These are phyloP conservation scores for Nadsonia commutata DNA, from an alignment of 1,139 yeast genomes.

Conservation along the genomic window DNA sequence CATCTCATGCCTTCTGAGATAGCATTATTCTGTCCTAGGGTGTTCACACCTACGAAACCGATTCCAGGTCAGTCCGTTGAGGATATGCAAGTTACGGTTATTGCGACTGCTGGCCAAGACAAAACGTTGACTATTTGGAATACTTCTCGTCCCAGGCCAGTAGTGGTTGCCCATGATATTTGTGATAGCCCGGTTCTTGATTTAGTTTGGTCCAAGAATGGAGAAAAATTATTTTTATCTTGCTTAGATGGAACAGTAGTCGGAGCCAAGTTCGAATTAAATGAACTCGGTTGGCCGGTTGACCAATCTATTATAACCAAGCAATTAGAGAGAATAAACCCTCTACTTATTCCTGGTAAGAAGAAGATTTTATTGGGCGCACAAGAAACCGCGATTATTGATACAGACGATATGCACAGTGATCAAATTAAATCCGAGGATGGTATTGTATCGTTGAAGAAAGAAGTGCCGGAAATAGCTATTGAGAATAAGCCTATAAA, in stretches of 20 bases:
- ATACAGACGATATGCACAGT: neutral
- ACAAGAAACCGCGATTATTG: neutral
- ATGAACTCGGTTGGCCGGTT: constrained; percentile 63
- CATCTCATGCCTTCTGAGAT: constrained; percentile 97
- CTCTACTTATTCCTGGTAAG: neutral
- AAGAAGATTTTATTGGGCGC: constrained; percentile 1
- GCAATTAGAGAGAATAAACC: neutral
- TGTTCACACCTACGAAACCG: constrained; percentile 23
- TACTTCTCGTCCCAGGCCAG: constrained; percentile 57
- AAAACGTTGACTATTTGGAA: constrained; percentile 79
- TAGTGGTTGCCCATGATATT: constrained; percentile 53
- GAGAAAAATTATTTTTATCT: constrained; percentile 52
- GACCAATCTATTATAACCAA: neutral
- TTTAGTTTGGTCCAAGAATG: constrained; percentile 72
- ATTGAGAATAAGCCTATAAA: no score
- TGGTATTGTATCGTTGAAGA: neutral
- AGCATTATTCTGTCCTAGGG: constrained; percentile 76
- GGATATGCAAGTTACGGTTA: constrained; percentile 34
- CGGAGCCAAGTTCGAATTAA: constrained; percentile 47
- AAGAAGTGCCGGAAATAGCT: no score
- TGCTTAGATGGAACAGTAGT: constrained; percentile 79
- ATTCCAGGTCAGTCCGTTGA: constrained; percentile 10
- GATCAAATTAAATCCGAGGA: neutral
- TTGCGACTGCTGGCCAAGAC: constrained; percentile 84
- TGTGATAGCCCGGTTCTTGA: constrained; percentile 54